phyloP scores from a whole-genome alignment of 176 grass and related monocot genomes.

The Musa acuminata region DNA sequence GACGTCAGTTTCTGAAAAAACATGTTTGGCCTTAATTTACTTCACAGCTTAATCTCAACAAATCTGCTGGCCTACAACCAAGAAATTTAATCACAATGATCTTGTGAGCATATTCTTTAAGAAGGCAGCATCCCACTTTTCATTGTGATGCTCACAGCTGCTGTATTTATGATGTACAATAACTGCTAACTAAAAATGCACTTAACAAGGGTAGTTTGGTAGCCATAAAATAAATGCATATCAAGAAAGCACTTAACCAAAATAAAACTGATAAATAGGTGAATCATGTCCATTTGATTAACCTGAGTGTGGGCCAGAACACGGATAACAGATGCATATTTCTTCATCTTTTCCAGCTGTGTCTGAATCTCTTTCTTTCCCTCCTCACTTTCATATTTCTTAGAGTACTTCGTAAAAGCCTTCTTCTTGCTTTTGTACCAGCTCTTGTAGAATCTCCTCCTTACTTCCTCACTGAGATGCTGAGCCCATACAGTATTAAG shows the following conservation, averaged over 20 bases:
- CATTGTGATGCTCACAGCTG: too few relatives aligned
- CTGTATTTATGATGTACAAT: too few relatives aligned
- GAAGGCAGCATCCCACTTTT: too few relatives aligned
- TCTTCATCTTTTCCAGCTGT: constrained; percentile 94
- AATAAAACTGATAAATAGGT: background rate
- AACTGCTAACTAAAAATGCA: too few relatives aligned
- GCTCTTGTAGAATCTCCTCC: constrained; percentile 90
- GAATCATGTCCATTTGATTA: background rate
- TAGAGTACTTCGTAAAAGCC: constrained; percentile 79
- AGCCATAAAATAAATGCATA: too few relatives aligned
- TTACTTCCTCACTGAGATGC: constrained; percentile 85
- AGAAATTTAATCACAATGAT: too few relatives aligned
- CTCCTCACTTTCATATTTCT: constrained; percentile 58
- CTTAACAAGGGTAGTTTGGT: too few relatives aligned
- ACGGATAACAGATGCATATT: constrained; percentile 73
- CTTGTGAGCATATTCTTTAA: too few relatives aligned
- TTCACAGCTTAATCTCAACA: too few relatives aligned
- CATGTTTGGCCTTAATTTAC: too few relatives aligned
- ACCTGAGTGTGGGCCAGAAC: constrained; percentile 82
- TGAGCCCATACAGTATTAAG: constrained; percentile 91
- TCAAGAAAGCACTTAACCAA: background rate
- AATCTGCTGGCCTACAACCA: too few relatives aligned
- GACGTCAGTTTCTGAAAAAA: too few relatives aligned
- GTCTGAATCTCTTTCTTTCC: constrained; percentile 81
- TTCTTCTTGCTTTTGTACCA: constrained; percentile 98